Base-by-base conservation (phyloP, 1,284 basidiomycete genomes). In the Cutaneotrichosporon sp. region DNA sequence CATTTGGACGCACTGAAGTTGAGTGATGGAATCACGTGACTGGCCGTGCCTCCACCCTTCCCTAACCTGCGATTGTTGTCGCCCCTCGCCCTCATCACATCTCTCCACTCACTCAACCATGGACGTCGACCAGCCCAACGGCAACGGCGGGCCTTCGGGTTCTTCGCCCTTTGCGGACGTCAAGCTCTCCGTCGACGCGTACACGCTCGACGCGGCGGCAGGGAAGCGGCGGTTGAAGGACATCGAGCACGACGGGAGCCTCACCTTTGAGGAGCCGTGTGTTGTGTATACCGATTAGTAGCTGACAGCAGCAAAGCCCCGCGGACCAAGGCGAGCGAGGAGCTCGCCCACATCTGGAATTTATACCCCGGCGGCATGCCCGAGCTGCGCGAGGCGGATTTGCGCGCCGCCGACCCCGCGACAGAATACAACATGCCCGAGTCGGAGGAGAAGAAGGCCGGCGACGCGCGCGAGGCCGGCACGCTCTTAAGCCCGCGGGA, bases 291-390 rank as follows among this genome's bases (percentile, higher is more conserved):
- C n/a, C n/a, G n/a, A 6, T 20, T 14, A 11, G 3, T 14, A 25
- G 54, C 60, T 65, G 43, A 65, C 57, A 24, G 6, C 56, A 66
- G 65, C 14, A 60, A 66, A 57, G 43, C 54, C 1, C 65, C 65
- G 5, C 55, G 54, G 1, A 65, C 62, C 65, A 76, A 66, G 60
- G 71, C 73, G 14, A 72, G 71, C 0, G 71, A 73, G 34, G 60
- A 62, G 14, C 65, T 79, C 2, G 67, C 68, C 51, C 54, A 75
- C 33, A 70, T 79, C 56, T 79, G 77, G 77, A 69, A 67, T 58
- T 73, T 76, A 58, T 73, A 75, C 36, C 76, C 76, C 0, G 60
- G 64, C 47, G 75, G 76, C 2, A 53, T 78, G 43, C 65, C 75
- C 18, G 74, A 76, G 45, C 58, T 78, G 43, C 67, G 60, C 3